These are phyloP conservation scores for Panus rudis DNA, from an alignment of 768 basidiomycete species.

Conservation along the genomic window DNA sequence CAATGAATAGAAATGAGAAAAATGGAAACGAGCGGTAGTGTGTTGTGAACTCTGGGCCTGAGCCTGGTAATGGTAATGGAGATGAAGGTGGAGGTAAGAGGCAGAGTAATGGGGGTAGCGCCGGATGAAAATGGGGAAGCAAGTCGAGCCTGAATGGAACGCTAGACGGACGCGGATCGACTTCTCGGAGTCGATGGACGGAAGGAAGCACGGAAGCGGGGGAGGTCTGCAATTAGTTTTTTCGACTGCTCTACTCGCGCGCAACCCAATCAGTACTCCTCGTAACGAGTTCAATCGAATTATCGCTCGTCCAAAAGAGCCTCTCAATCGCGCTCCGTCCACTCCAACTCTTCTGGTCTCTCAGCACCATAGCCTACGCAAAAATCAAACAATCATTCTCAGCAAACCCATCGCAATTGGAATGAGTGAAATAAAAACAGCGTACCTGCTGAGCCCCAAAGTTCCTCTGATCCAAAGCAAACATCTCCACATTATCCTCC, in stretches of 20 bases:
- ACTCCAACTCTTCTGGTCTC: slow-evolving; percentile 96
- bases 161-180: no score
- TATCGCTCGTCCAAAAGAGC: slow-evolving; percentile 86
- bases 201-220: no score
- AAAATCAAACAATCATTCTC: slow-evolving; percentile 4
- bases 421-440: slow-evolving; percentile 6
- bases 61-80: no score
- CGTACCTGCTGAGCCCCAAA: slow-evolving; percentile 94
- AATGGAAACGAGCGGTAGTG: no score
- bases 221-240: no score
- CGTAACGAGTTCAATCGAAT: slow-evolving; percentile 65
- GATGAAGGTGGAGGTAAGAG: no score
- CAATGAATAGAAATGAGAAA: no score
- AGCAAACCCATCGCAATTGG: background rate
- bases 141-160: no score
- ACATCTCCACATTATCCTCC: slow-evolving; percentile 85
- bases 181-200: no score
- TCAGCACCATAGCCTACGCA: slow-evolving; percentile 89
- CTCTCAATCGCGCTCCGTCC: slow-evolving; percentile 85
- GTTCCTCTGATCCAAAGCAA: slow-evolving; percentile 90
- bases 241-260: slow-evolving; percentile 19
- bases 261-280: slow-evolving; percentile 81
- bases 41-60: no score
- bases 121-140: no score
- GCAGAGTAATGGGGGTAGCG: no score